Evolutionary conservation across 352 stramenopile genomes (phyloP).

Genomic region (Phytopythium kandeliae): DNA sequence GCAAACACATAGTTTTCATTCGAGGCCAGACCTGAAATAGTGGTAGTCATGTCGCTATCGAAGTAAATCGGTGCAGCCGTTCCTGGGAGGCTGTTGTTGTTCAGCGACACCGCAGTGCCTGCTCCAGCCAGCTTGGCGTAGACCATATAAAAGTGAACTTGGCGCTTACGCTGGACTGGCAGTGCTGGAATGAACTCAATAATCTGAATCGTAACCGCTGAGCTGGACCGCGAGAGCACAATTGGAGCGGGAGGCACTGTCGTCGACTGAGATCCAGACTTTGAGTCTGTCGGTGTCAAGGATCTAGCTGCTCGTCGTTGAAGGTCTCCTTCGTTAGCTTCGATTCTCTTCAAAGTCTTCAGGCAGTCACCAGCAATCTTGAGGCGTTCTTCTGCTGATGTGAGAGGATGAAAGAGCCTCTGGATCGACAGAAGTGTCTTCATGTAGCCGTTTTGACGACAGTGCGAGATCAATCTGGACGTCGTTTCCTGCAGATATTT

Average conservation of each 20-base stretch:
- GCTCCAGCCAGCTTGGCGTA: constrained; percentile 66
- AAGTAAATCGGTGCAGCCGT: constrained; percentile 47
- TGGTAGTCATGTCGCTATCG: constrained; percentile 13
- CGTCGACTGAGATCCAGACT: not conserved
- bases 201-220: constrained; percentile 44
- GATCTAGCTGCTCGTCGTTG: constrained; percentile 2
- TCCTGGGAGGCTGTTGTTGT: constrained; percentile 56
- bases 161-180: constrained; percentile 16
- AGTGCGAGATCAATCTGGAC: constrained; percentile 33
- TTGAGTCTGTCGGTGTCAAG: not conserved
- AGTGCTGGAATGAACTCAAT: constrained; percentile 25
- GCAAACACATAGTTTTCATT: constrained; percentile 86
- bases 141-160: constrained; percentile 68
- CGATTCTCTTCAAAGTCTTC: constrained; percentile 30
- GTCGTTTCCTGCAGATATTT: constrained; percentile 12
- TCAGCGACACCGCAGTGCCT: constrained; percentile 74
- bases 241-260: constrained; percentile 31
- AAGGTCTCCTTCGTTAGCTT: constrained; percentile 40
- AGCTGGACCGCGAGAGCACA: constrained; percentile 48
- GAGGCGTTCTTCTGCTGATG: constrained; percentile 12
- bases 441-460: constrained; percentile 45
- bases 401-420: constrained; percentile 16
- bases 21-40: constrained; percentile 41
- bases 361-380: constrained; percentile 30
- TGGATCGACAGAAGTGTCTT: constrained; percentile 41